Evolutionary conservation across 1,284 basidiomycete genomes (phyloP), one percentile per base, ranked within the genome.

Genomic region (Marasmius fiardii): DNA sequence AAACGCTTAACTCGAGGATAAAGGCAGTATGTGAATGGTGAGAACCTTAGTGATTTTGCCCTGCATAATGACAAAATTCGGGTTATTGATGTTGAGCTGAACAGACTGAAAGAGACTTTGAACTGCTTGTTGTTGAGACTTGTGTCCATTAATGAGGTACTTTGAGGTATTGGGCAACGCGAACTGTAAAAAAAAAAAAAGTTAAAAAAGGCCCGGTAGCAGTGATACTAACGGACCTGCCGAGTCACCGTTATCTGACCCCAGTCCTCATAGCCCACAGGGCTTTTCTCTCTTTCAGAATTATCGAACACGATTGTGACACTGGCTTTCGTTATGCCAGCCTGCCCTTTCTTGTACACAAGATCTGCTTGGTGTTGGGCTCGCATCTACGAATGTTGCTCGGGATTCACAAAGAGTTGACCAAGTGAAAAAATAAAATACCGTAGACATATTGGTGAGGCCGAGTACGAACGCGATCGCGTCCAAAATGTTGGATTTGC

Each of bases 231-330:
- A 67, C 80, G 51, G 34, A 95, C 94, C 79, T 98, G 96, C 56
- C 97, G 86, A 24, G 95, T 99, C 21, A 99, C 95, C 0, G 95
- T 98, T 64, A 99, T 95, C 70, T 98, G 93, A 43, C 88, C 83
- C 55, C 78, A 87, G 58, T 90, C 82, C 68, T 95, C 89, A 45
- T 92, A 85, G 1, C 95, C 95, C 1, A 90, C 81, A 0, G 95
- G 97, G 61, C 92, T 93, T 58, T 85, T 94, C 18, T 83, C 79
- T 28, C 85, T 81, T 70, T 99, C 95, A n/a, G 93, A 92, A 70
- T 99, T 99, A 80, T 99, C 94, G 70, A 99, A 99, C 1, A 99
- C 95, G 66, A 99, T 95, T 14, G 97, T 98, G 2, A 99, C 97
- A 59, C 93, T 96, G 0, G 97, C 97, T 75, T 97, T 97, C 3